Conservation (phyloP, 768 basidiomycete species). For the Tricholoma matsutake region DNA sequence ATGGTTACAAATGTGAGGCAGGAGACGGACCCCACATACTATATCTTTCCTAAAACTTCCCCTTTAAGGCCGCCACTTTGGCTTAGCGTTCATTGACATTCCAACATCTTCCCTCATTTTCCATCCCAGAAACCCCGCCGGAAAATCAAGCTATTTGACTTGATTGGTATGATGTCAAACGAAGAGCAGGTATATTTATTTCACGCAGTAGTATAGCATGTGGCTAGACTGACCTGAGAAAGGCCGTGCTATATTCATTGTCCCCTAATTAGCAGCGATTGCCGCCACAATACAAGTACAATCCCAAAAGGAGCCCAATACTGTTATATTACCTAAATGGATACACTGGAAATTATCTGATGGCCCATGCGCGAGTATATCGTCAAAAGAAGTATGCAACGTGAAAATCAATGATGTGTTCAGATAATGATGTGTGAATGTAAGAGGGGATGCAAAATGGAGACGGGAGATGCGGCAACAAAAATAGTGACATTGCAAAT, state of each 20-base stretch:
- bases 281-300: background rate
- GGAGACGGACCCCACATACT: background rate
- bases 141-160: background rate
- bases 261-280: background rate
- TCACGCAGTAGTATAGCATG: no score
- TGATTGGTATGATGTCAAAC: background rate
- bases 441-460: conserved; percentile 1
- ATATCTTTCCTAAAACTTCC: conserved; percentile 2
- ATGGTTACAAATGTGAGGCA: conserved; percentile 4
- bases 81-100: background rate
- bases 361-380: background rate
- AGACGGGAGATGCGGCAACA: background rate
- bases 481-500: background rate
- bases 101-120: background rate
- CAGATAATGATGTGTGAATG: conserved; percentile 4
- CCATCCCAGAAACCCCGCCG: background rate
- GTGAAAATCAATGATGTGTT: conserved; percentile 2
- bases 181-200: no score
- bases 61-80: conserved; percentile 3
- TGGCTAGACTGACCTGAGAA: background rate
- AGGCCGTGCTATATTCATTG: background rate
- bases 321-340: background rate
- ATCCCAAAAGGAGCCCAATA: background rate
- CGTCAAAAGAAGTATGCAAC: background rate
- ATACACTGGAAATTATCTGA: background rate